These are phyloP conservation scores for Mucor lusitanicus DNA, from an alignment of 371 early-diverging fungal genomes.

Conservation along the genomic window DNA sequence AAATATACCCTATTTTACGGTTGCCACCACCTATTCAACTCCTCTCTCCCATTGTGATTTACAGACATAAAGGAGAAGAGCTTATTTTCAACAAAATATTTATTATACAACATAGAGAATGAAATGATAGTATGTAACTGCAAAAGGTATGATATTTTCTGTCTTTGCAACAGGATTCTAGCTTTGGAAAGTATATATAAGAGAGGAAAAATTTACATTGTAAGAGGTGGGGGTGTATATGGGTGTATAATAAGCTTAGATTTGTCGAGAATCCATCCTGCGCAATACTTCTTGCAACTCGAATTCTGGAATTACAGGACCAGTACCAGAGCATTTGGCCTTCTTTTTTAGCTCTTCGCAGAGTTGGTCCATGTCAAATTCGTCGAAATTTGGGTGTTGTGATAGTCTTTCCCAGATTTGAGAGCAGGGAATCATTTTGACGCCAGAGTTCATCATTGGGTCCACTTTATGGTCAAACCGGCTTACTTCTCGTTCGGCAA, in stretches of 20 bases:
- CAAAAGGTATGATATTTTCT: neutral
- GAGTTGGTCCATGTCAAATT: slow-evolving; percentile 37
- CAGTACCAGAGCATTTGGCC: slow-evolving; percentile 60
- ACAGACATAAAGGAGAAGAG: neutral
- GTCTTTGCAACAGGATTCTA: neutral
- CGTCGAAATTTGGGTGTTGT: slow-evolving; percentile 60
- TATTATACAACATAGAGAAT: neutral
- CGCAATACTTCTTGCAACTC: slow-evolving; percentile 39
- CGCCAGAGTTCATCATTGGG: slow-evolving; percentile 8
- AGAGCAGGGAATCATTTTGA: slow-evolving; percentile 35
- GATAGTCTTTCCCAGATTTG: slow-evolving; percentile 59
- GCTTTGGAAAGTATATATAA: neutral
- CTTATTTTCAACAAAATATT: neutral
- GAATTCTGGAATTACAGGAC: slow-evolving; percentile 50
- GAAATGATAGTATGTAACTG: neutral
- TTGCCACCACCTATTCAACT: neutral
- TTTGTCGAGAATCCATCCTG: slow-evolving; percentile 15
- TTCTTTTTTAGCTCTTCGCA: slow-evolving; percentile 55
- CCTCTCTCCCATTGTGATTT: neutral
- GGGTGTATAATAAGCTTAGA: neutral
- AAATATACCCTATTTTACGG: neutral
- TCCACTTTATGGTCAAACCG: slow-evolving; percentile 19
- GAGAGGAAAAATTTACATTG: neutral
- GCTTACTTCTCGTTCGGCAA: slow-evolving; percentile 18
- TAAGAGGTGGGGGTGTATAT: neutral